A percentile compares a stretch with the other conserved stretches of the same genome.
phyloP scores from a whole-genome alignment of 2,329 filamentous ascomycete species.

The Microsporum canis region DNA sequence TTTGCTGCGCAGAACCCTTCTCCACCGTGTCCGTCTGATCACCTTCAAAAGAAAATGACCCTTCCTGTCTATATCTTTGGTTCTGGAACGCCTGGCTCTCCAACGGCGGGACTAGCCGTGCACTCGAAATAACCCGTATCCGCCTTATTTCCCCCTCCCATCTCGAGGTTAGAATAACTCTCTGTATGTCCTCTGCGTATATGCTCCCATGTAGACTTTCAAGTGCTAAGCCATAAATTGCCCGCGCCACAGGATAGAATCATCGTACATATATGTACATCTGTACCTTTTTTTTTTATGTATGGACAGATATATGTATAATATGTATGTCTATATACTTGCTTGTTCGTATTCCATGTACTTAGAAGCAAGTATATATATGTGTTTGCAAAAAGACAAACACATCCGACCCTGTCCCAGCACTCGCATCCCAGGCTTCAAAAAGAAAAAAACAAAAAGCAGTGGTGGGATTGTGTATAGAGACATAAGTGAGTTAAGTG shows the following conservation, averaged over 20 bases:
- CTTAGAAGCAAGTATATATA: not conserved
- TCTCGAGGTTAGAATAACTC: too few species aligned
- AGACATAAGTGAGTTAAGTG: not conserved
- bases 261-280: not conserved
- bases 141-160: too few species aligned
- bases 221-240: not conserved
- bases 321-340: not conserved
- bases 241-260: not conserved
- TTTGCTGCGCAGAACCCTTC: not conserved
- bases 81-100: not conserved
- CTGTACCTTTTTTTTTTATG: not conserved
- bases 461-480: too few species aligned
- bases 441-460: too few species aligned
- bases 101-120: slow-evolving; percentile 1
- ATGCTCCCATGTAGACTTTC: too few species aligned
- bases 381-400: not conserved
- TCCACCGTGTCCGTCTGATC: not conserved
- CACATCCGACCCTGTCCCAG: not conserved
- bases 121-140: not conserved
- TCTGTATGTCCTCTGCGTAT: too few species aligned
- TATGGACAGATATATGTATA: not conserved
- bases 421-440: too few species aligned
- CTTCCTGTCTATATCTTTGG: not conserved
- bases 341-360: not conserved
- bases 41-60: not conserved